Percentiles rank a stretch among this genome's conserved stretches.
phyloP scores from a whole-genome alignment of 306 rosid species.

The Potentilla sterilis region DNA sequence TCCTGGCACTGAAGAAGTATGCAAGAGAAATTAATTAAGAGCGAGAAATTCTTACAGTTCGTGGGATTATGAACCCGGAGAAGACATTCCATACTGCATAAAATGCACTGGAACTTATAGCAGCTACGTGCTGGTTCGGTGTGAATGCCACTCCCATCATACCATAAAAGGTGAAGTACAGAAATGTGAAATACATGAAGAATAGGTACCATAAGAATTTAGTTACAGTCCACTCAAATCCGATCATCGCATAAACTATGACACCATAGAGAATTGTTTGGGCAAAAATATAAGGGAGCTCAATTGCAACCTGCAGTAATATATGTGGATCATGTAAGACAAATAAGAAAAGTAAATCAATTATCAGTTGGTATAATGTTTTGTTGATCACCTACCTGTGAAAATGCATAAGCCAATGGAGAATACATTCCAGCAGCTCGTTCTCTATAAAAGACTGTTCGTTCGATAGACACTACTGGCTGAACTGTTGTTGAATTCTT shows the following conservation, averaged over 20 bases:
- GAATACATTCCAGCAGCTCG: slow-evolving; percentile 55
- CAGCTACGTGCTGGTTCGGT: slow-evolving; percentile 33
- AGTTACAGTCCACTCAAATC: slow-evolving; percentile 40
- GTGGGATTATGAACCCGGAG: slow-evolving; percentile 43
- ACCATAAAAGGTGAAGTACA: slow-evolving; percentile 53
- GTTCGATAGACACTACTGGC: slow-evolving; percentile 37
- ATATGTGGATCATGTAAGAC: background rate
- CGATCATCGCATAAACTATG: slow-evolving; percentile 48
- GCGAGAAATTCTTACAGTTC: slow-evolving; percentile 34
- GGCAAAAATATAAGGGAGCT: slow-evolving; percentile 39
- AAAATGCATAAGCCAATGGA: slow-evolving; percentile 44
- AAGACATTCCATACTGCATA: slow-evolving; percentile 42
- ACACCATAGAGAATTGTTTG: slow-evolving; percentile 42
- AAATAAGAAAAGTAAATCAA: background rate
- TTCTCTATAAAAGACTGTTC: slow-evolving; percentile 54
- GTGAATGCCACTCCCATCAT: slow-evolving; percentile 50
- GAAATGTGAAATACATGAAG: slow-evolving; percentile 42
- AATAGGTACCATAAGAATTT: slow-evolving; percentile 43
- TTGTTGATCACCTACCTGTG: slow-evolving; percentile 39
- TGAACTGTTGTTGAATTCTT: slow-evolving; percentile 38
- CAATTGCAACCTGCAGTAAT: slow-evolving; percentile 36
- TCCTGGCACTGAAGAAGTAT: background rate
- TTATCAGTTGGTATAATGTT: background rate
- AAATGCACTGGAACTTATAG: slow-evolving; percentile 23
- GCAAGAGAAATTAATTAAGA: background rate